Percentiles rank a stretch among this genome's conserved stretches.
phyloP scores from a whole-genome alignment of 2,329 filamentous ascomycete genomes.

The Tolypocladium nubicola region DNA sequence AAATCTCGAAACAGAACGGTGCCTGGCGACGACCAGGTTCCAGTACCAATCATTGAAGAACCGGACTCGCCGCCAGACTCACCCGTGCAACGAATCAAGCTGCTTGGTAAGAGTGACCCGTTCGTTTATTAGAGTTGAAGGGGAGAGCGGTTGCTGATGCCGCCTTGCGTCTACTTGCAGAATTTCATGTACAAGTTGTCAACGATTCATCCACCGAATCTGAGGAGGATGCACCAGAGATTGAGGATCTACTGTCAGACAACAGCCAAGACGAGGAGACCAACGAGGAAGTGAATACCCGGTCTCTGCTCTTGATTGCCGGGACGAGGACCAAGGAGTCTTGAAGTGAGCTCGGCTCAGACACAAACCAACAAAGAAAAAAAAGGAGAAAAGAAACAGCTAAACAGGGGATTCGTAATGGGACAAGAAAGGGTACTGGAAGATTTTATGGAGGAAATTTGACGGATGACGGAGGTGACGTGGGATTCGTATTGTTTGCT shows the following conservation, averaged over 20 bases:
- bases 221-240: background rate
- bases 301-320: background rate
- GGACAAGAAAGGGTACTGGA: background rate
- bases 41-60: constrained; percentile 24
- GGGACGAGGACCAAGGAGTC: background rate
- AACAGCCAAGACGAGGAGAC: background rate
- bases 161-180: constrained; percentile 2
- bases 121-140: background rate
- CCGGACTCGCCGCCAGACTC: constrained; percentile 14
- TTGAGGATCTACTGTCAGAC: background rate
- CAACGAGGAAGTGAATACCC: background rate
- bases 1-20: background rate
- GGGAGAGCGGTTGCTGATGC: background rate
- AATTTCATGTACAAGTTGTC: constrained; percentile 6
- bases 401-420: background rate
- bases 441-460: background rate
- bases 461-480: background rate
- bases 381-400: background rate
- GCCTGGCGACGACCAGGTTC: constrained; percentile 10
- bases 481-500: background rate
- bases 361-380: background rate
- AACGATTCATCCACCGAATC: constrained; percentile 2
- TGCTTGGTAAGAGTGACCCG: constrained; percentile 17
- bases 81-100: constrained; percentile 10
- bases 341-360: background rate